Evolutionary conservation across 768 basidiomycete species (phyloP).

Genomic region (Auricularia cornea): DNA sequence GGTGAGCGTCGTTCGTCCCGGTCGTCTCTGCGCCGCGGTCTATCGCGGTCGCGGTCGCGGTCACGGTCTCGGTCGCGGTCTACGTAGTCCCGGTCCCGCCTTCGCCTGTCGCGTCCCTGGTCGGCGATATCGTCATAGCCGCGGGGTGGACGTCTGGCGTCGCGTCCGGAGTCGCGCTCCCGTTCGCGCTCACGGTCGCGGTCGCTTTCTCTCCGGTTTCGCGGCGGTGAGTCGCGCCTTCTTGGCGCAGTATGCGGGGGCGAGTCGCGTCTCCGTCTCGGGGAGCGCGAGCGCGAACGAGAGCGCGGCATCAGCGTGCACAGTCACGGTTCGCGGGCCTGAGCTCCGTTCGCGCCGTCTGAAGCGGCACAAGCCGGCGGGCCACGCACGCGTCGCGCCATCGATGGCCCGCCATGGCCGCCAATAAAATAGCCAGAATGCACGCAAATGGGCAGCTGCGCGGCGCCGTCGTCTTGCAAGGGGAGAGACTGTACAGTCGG

Average conservation of each 20-base stretch:
- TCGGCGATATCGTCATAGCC: no score
- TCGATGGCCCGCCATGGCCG: no score
- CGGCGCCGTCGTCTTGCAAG: no score
- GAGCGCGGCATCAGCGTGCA: slow-evolving; percentile 5
- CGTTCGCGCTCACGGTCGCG: slow-evolving; percentile 3
- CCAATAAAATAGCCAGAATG: no score
- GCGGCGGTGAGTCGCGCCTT: slow-evolving; percentile 7
- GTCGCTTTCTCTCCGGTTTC: slow-evolving; percentile 8
- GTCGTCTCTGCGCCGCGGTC: slow-evolving; percentile 4
- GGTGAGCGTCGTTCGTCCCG: not conserved
- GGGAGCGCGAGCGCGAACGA: slow-evolving; percentile 12
- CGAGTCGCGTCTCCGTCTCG: not conserved
- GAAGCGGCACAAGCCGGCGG: no score
- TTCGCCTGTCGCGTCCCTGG: slow-evolving; percentile 2
- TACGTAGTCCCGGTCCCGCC: slow-evolving; percentile 2
- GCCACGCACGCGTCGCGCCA: no score
- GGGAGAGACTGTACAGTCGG: not conserved
- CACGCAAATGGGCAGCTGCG: no score
- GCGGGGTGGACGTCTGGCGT: not conserved
- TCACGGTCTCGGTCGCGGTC: slow-evolving; percentile 1
- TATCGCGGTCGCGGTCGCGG: slow-evolving; percentile 3
- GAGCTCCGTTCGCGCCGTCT: no score
- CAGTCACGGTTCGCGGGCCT: no score
- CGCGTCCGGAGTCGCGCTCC: not conserved
- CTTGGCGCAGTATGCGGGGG: not conserved